Evolutionary conservation across 1,139 yeast species (phyloP), one percentile per base, ranked within the genome.

Genomic region (Protomyces pachydermus): DNA sequence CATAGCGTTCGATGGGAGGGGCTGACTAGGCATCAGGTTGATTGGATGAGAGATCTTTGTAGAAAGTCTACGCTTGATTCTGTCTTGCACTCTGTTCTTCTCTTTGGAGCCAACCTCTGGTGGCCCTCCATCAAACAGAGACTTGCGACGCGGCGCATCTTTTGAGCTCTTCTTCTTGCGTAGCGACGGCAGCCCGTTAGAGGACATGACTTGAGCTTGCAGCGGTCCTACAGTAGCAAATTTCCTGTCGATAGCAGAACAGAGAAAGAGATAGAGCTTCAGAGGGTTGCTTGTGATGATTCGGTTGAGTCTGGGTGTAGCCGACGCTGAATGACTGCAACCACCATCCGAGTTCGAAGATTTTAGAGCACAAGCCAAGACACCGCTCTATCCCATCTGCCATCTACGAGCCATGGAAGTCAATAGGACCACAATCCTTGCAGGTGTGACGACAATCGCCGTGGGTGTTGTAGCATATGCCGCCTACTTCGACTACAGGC

Each of bases 401-500:
- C 32, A 28, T 28, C 32, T 28, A 28, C 32, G 32, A 28, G 32
- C 42, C n/a, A 58, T 58, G 62, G 62, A 58, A 25, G 53, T 55
- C 32, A 55, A 55, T 6, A 46, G 62, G 25, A 58, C 62, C 39
- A 58, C 62, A 6, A 39, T 51, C 45, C 14, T 57, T 54, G 61
- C 56, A 3, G 56, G 39, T 14, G 35, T 37, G 12, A 55, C 60
- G 46, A 54, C 51, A 55, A 54, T 63, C 56, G 39, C 54, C 46
- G 25, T 69, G 78, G 66, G 79, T 86, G 62, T 91, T 91, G 18
- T 53, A 34, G 67, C 65, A 5, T 93, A 93, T 76, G 90, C 95
- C 66, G 79, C 84, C 56, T 93, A 89, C 79, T 93, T 93, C 73
- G 98, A 93, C 78, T 88, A 91, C 80, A 83, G 82, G 77, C 89